Percentiles rank a stretch among this genome's conserved stretches.
These are phyloP conservation scores for Colletotrichum sp. DNA, from an alignment of 2,329 filamentous ascomycete species.

Conservation along the genomic window DNA sequence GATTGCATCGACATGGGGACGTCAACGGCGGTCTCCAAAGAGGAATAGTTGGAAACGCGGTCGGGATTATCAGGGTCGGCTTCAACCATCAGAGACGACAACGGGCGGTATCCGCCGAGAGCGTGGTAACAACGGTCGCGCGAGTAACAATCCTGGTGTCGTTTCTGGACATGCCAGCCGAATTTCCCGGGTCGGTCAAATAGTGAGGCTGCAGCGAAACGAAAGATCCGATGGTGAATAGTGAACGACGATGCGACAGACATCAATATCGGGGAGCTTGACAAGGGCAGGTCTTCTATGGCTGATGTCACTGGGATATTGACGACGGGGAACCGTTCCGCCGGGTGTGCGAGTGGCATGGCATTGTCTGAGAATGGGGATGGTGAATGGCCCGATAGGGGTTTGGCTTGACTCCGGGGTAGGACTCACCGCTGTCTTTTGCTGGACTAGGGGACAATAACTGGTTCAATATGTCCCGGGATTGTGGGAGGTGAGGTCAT, in stretches of 20 bases:
- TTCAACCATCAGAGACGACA: background rate
- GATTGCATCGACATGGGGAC: background rate
- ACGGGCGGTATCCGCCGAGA: background rate
- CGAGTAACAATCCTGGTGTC: background rate
- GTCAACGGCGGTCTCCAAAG: background rate
- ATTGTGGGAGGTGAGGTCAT: conserved; percentile 8
- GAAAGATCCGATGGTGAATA: background rate
- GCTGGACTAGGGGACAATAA: background rate
- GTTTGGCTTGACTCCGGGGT: background rate
- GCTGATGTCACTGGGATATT: conserved; percentile 9
- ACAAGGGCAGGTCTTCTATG: background rate
- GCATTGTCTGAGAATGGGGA: conserved; percentile 1
- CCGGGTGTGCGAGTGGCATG: background rate
- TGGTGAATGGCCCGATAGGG: conserved; percentile 2
- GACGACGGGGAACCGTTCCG: conserved; percentile 13
- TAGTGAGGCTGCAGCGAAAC: background rate
- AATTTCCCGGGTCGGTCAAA: background rate
- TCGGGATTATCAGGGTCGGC: background rate
- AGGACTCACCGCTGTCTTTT: conserved; percentile 7
- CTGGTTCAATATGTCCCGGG: background rate
- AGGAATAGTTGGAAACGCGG: background rate
- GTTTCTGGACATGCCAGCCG: background rate
- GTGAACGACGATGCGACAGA: background rate
- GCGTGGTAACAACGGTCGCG: background rate
- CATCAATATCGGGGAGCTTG: background rate